Evolutionary conservation across 345 rosid species (phyloP), one percentile per base, ranked within the genome.

Genomic region (Aurinia saxatilis): DNA sequence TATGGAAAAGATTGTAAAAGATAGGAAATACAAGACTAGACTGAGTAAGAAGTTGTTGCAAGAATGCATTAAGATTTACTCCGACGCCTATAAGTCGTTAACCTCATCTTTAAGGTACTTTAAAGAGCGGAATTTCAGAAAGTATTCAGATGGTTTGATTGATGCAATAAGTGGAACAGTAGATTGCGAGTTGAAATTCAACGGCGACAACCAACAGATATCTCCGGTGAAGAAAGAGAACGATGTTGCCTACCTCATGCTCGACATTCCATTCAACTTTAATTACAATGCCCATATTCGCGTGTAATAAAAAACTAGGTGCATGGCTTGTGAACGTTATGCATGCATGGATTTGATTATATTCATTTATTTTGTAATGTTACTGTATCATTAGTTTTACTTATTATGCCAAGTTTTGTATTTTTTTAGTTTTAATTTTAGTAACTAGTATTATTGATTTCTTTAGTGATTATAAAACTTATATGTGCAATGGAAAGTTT

Each of bases 141-240:
- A 8, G 16, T 13, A 29, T n/a, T 1, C 10, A 41, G 1, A 53
- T 5, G 7, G 4, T 45, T 7, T 33, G 2, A 0, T 66, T 34
- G 60, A 72, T 0, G 80, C 80, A 38, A 66, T 51, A 75, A 63
- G 11, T 49, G 56, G 60, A 4, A 10, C 72, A 8, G 3, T 1
- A 12, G 62, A 63, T 15, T 79, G 86, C 33, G 80, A 81, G 61
- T 67, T 75, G 33, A 77, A 74, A 54, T 77, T 81, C 12, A 60
- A 72, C 15, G 50, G 35, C 6, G 50, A 57, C 8, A 57, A 57
- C 15, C 19, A 58, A 58, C 18, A 60, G 49, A 30, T 8, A 17
- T 68, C 65, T 31, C 79, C 79, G 1, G 40, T 74, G 68, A 58
- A 42, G 0, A 44, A 52, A 66, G 79, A 73, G 59, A 62, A 75